A percentile compares a stretch with the other conserved stretches of the same genome.
These are phyloP conservation scores for Alisma plantagoaquatica DNA, from an alignment of 106 monocot genomes.

Conservation along the genomic window DNA sequence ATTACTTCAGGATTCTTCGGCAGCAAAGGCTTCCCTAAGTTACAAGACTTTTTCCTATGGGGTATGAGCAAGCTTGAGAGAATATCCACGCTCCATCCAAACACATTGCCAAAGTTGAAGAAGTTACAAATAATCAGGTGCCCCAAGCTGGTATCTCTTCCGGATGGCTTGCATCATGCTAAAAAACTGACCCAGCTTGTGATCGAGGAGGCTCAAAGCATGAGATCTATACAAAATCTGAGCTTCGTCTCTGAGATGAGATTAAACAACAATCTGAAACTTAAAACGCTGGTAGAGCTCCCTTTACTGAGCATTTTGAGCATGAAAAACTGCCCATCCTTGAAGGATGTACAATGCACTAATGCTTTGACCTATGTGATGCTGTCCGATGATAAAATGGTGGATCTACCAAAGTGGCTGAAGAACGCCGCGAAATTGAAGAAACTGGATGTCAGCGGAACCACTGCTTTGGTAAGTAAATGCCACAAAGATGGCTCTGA, in stretches of 20 bases:
- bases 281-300: background rate
- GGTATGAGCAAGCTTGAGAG: no score
- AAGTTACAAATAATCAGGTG: background rate
- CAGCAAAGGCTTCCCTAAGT: background rate
- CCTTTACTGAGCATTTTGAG: background rate
- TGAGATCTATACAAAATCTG: background rate
- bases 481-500: background rate
- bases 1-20: constrained; percentile 8
- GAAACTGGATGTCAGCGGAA: background rate
- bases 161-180: constrained; percentile 1
- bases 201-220: background rate
- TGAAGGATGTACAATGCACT: background rate
- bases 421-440: background rate
- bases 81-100: background rate
- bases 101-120: constrained; percentile 1
- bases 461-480: background rate
- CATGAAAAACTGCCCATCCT: background rate
- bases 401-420: background rate
- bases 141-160: constrained; percentile 10
- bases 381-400: background rate
- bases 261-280: background rate
- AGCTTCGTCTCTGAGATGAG: background rate
- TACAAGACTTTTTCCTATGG: background rate
- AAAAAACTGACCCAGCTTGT: background rate
- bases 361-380: background rate